Evolutionary conservation across 805 yeast genomes (phyloP).

Genomic region (Starmerella floris): DNA sequence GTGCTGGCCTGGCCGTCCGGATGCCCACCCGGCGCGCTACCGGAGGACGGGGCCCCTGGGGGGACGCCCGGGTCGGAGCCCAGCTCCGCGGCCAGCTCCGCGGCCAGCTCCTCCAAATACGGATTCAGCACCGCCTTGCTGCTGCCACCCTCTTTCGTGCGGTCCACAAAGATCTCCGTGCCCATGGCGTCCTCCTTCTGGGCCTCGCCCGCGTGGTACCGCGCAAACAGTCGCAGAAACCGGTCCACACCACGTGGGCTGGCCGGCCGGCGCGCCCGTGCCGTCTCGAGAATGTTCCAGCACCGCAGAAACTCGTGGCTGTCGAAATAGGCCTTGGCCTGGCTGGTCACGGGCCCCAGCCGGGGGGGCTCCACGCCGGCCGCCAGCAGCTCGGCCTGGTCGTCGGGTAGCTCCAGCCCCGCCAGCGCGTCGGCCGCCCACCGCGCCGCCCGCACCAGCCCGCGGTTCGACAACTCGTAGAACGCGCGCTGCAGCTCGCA

Average conservation of each 20-base stretch:
- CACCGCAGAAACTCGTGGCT: constrained; percentile 78
- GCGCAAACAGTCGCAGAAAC: constrained; percentile 58
- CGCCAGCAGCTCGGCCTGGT: not conserved
- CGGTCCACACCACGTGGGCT: constrained; percentile 8
- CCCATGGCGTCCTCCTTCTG: constrained; percentile 57
- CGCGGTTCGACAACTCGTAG: constrained; percentile 38
- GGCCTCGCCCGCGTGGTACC: constrained; percentile 65
- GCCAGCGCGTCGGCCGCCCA: constrained; percentile 63
- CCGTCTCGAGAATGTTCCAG: constrained; percentile 38
- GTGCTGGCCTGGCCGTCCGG: too few relatives aligned
- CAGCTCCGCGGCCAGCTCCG: constrained; percentile 30
- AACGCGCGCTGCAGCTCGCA: constrained; percentile 27
- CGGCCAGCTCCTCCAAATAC: constrained; percentile 27
- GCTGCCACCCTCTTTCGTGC: constrained; percentile 20
- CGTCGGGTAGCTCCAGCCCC: constrained; percentile 33
- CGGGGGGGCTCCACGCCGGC: constrained; percentile 14
- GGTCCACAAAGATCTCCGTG: constrained; percentile 36
- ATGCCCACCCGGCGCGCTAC: too few relatives aligned
- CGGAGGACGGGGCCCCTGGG: too few relatives aligned
- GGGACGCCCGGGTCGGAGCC: too few relatives aligned
- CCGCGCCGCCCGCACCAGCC: constrained; percentile 58
- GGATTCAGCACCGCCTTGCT: constrained; percentile 23
- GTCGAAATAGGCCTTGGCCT: constrained; percentile 65
- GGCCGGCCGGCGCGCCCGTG: constrained; percentile 30
- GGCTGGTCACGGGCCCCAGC: constrained; percentile 35